Conservation (phyloP, 257 asterid genomes). For the Cynanchum wilfordii region DNA sequence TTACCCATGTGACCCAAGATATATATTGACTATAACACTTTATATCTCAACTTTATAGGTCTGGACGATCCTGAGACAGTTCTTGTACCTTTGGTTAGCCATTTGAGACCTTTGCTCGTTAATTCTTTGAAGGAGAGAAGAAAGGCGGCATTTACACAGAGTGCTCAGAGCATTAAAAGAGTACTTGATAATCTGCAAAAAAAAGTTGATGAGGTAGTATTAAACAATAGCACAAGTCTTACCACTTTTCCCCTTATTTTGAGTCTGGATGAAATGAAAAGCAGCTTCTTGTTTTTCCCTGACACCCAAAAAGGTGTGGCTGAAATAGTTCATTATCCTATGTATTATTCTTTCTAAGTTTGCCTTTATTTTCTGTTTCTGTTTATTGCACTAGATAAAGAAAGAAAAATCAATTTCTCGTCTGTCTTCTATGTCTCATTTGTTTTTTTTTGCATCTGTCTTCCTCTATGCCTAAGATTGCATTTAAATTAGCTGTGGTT, state of each 20-base stretch:
- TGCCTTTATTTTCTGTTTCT: neutral
- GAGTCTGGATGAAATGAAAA: neutral
- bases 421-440: neutral
- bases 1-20: conserved; percentile 11
- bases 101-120: conserved; percentile 84
- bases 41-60: conserved; percentile 33
- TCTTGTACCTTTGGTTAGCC: conserved; percentile 70
- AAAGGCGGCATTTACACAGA: conserved; percentile 80
- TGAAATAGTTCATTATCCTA: neutral
- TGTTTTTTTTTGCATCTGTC: neutral
- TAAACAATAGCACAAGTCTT: conserved; percentile 13
- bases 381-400: neutral
- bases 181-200: conserved; percentile 76
- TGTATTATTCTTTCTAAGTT: neutral
- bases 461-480: neutral
- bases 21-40: conserved; percentile 17
- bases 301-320: neutral
- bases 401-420: neutral
- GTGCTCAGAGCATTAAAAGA: conserved; percentile 72
- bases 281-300: neutral
- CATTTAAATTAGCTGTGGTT: neutral
- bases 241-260: neutral
- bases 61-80: conserved; percentile 68
- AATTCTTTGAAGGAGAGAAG: conserved; percentile 78
- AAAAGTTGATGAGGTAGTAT: conserved; percentile 84